phyloP scores from a whole-genome alignment of 2,329 filamentous ascomycete species.

The Cadophora malorum region DNA sequence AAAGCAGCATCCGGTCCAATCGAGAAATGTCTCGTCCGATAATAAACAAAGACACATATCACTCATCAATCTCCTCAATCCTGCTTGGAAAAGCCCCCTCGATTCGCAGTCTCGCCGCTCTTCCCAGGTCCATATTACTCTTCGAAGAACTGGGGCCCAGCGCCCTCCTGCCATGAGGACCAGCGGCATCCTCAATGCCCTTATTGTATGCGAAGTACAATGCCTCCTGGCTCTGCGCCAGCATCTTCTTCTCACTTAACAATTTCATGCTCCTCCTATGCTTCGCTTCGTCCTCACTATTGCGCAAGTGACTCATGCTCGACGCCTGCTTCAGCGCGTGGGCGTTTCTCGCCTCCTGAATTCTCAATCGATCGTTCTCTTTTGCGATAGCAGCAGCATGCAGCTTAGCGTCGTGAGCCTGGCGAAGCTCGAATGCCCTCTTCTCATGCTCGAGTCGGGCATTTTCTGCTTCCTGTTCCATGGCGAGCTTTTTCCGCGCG shows the following conservation, averaged over 20 bases:
- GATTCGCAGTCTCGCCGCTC: conserved; percentile 11
- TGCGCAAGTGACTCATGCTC: conserved; percentile 31
- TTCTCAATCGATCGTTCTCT: conserved; percentile 31
- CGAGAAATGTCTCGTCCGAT: background rate
- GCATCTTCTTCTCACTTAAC: conserved; percentile 30
- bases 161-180: conserved; percentile 19
- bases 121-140: conserved; percentile 28
- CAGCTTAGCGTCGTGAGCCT: conserved; percentile 30
- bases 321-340: conserved; percentile 31
- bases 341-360: conserved; percentile 24
- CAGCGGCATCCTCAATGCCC: conserved; percentile 25
- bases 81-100: conserved; percentile 19
- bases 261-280: conserved; percentile 30
- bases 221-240: conserved; percentile 31
- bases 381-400: conserved; percentile 30
- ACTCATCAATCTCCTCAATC: conserved; percentile 25
- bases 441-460: conserved; percentile 29
- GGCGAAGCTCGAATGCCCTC: conserved; percentile 27
- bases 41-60: background rate
- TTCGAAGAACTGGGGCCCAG: conserved; percentile 23
- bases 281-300: conserved; percentile 33
- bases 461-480: conserved; percentile 34
- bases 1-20: background rate
- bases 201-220: conserved; percentile 26
- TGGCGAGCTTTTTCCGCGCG: conserved; percentile 22